Conservation (phyloP, 208 protist species). For the Trypanosoma lewisi region DNA sequence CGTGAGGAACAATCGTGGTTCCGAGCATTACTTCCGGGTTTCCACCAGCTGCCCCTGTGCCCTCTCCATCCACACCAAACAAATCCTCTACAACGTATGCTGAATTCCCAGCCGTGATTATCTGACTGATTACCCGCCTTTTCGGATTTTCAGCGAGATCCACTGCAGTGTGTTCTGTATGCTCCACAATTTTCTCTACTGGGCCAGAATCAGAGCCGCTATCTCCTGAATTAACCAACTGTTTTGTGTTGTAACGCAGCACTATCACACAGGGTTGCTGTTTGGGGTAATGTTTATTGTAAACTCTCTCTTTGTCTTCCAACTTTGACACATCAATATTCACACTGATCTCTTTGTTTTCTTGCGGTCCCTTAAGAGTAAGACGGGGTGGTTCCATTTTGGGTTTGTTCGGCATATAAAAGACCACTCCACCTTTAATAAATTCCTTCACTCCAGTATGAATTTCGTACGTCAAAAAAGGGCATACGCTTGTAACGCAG, state of each 20-base stretch:
- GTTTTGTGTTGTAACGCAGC: constrained; percentile 77
- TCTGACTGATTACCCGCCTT: constrained; percentile 84
- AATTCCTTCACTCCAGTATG: constrained; percentile 90
- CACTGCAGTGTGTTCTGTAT: constrained; percentile 87
- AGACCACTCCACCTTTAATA: constrained; percentile 63
- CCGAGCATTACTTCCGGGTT: constrained; percentile 70
- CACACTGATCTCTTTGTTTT: constrained; percentile 72
- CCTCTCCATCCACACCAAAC: constrained; percentile 78
- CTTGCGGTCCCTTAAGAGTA: constrained; percentile 60
- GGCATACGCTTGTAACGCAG: constrained; percentile 66
- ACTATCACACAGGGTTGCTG: constrained; percentile 91
- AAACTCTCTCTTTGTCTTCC: constrained; percentile 82
- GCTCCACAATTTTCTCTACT: constrained; percentile 63
- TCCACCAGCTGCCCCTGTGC: constrained; percentile 25
- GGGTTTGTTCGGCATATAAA: constrained; percentile 87
- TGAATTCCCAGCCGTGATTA: constrained; percentile 67
- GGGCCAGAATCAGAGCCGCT: constrained; percentile 23
- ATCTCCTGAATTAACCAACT: constrained; percentile 52
- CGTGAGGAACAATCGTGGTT: constrained; percentile 55
- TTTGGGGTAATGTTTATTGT: constrained; percentile 88
- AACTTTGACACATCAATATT: constrained; percentile 73
- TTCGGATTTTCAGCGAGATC: constrained; percentile 74
- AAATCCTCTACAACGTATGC: constrained; percentile 89
- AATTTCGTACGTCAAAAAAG: constrained; percentile 83
- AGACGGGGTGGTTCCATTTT: constrained; percentile 85